phyloP scores from a whole-genome alignment of 306 rosid genomes.

The Vigna nakashimae region DNA sequence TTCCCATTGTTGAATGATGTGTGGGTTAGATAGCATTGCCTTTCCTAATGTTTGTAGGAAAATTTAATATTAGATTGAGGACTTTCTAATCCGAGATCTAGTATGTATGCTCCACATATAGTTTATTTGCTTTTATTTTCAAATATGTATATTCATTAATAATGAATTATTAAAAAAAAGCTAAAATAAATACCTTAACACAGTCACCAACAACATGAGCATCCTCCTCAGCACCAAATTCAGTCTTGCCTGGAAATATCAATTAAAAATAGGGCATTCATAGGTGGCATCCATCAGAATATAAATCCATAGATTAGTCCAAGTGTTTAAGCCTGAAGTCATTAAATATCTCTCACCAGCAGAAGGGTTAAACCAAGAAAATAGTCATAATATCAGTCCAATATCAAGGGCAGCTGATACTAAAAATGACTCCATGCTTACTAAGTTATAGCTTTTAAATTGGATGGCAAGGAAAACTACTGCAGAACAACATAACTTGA shows the following conservation, averaged over 20 bases:
- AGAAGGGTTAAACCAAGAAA: constrained; percentile 14
- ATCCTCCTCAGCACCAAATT: constrained; percentile 86
- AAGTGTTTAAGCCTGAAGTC: constrained; percentile 15
- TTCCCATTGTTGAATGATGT: background rate
- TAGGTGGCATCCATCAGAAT: constrained; percentile 29
- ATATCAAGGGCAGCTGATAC: background rate
- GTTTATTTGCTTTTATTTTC: background rate
- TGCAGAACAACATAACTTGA: constrained; percentile 16
- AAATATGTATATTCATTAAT: background rate
- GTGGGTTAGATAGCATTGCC: constrained; percentile 7
- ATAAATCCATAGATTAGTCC: constrained; percentile 13
- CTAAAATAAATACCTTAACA: constrained; percentile 72
- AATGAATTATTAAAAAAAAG: constrained; percentile 1
- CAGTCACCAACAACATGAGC: constrained; percentile 99
- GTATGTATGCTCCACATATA: constrained; percentile 13
- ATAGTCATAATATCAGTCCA: constrained; percentile 3
- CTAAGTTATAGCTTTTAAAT: background rate
- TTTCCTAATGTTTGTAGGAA: constrained; percentile 8
- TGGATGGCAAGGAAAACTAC: background rate
- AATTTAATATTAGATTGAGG: background rate
- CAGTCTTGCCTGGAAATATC: constrained; percentile 76
- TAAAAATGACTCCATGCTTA: constrained; percentile 24
- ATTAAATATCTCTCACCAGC: constrained; percentile 14
- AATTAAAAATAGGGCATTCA: constrained; percentile 38
- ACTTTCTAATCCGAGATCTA: constrained; percentile 8